Percentiles rank a stretch among this genome's conserved stretches.
phyloP scores from a whole-genome alignment of 176 grass and related monocot species.

The maize (Zea mays) region DNA sequence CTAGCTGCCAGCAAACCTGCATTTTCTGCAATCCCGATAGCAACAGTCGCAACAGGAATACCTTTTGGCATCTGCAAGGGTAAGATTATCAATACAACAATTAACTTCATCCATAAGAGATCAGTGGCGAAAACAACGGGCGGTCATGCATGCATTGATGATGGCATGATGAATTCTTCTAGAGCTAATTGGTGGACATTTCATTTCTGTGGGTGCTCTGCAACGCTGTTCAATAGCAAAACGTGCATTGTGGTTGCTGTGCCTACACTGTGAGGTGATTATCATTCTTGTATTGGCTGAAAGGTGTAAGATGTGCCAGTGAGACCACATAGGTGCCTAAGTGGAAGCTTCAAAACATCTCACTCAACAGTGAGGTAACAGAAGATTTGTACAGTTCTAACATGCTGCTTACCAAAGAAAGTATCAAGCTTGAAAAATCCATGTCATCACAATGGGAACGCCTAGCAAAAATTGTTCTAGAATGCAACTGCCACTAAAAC shows the following conservation, averaged over 20 bases:
- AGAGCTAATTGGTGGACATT: constrained; percentile 3
- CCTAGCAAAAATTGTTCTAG: not conserved
- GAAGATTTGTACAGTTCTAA: not conserved
- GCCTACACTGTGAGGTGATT: not conserved
- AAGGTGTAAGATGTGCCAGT: not conserved
- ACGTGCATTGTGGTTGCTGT: not conserved
- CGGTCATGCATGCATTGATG: not conserved
- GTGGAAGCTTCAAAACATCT: not conserved
- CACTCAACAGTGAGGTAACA: not conserved
- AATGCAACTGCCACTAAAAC: not conserved
- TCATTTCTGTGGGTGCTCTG: not conserved
- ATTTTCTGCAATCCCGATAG: constrained; percentile 86
- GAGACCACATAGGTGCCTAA: not conserved
- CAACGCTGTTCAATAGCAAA: not conserved
- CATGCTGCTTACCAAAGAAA: constrained; percentile 2
- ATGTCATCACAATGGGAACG: not conserved
- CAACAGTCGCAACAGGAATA: constrained; percentile 76
- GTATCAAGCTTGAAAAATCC: not conserved
- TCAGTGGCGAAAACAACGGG: not conserved
- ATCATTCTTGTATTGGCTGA: not conserved
- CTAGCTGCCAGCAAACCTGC: constrained; percentile 73
- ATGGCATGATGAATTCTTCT: not conserved
- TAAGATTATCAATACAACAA: constrained; percentile 19
- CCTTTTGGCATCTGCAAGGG: constrained; percentile 81
- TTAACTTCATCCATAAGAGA: constrained; percentile 27